These are phyloP conservation scores for Cyberlindnera mrakii DNA, from an alignment of 805 yeast genomes.

Conservation along the genomic window DNA sequence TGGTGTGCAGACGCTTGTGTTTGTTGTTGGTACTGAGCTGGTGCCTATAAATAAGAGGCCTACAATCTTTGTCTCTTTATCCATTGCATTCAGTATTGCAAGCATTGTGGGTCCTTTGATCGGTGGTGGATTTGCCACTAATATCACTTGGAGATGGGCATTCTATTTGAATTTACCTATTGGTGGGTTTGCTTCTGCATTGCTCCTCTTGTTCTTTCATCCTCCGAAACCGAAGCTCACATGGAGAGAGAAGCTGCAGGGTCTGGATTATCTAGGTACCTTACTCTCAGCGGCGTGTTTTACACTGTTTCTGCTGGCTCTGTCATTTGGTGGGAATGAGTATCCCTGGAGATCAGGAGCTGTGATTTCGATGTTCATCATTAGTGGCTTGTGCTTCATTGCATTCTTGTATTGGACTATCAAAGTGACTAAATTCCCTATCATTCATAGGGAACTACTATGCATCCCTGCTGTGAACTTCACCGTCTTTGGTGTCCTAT, in stretches of 20 bases:
- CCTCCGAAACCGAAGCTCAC: too few relatives aligned
- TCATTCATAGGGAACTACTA: constrained; percentile 20
- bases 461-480: background rate
- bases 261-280: too few relatives aligned
- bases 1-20: constrained; percentile 52
- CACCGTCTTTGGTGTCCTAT: background rate
- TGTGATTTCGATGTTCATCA: constrained; percentile 7
- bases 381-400: background rate
- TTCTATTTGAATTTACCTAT: constrained; percentile 56
- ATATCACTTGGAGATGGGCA: constrained; percentile 68
- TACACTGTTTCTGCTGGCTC: too few relatives aligned
- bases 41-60: constrained; percentile 29
- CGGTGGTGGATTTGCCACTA: constrained; percentile 60
- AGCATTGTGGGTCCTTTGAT: constrained; percentile 57
- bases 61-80: constrained; percentile 16
- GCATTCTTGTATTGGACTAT: constrained; percentile 1
- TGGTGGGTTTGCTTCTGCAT: constrained; percentile 40
- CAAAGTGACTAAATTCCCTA: constrained; percentile 3
- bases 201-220: constrained; percentile 22
- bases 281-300: too few relatives aligned
- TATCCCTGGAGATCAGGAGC: too few relatives aligned
- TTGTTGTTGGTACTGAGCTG: constrained; percentile 49
- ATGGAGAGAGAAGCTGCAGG: too few relatives aligned
- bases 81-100: constrained; percentile 37
- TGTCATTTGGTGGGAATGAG: too few relatives aligned